Conservation (phyloP, 2,329 filamentous ascomycete genomes). For the Exophiala alcalophila region DNA sequence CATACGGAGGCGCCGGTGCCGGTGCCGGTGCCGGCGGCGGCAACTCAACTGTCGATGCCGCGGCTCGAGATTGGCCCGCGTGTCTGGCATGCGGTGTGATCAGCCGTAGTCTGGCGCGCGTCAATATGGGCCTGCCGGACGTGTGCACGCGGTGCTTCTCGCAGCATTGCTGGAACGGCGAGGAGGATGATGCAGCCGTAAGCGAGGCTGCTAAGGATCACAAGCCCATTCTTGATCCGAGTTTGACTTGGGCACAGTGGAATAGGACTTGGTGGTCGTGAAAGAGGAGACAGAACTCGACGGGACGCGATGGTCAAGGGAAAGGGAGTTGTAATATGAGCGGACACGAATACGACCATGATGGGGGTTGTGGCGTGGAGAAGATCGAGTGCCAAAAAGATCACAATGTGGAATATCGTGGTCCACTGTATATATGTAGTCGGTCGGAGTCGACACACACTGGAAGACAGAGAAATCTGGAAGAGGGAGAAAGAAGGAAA, state of each 20-base stretch:
- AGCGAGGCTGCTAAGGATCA: neutral
- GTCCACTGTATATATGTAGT: too few relatives aligned
- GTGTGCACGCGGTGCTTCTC: slow-evolving; percentile 73
- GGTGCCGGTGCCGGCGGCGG: neutral
- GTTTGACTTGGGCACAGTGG: slow-evolving; percentile 5
- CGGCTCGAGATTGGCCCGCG: slow-evolving; percentile 62
- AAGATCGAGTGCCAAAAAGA: too few relatives aligned
- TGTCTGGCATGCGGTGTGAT: slow-evolving; percentile 88
- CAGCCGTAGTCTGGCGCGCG: slow-evolving; percentile 69
- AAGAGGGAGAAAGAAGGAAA: too few relatives aligned
- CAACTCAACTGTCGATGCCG: neutral
- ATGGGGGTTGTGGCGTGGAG: too few relatives aligned
- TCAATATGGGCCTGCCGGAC: slow-evolving; percentile 64
- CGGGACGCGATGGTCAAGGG: too few relatives aligned
- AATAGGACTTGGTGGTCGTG: slow-evolving; percentile 11
- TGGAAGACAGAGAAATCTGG: too few relatives aligned
- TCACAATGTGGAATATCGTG: too few relatives aligned
- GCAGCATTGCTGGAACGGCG: slow-evolving; percentile 89
- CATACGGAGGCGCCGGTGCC: slow-evolving; percentile 70
- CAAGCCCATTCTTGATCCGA: slow-evolving; percentile 1
- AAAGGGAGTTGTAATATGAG: too few relatives aligned
- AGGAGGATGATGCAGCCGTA: slow-evolving; percentile 30
- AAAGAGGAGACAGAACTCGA: too few relatives aligned
- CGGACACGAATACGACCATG: too few relatives aligned
- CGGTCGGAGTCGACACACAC: too few relatives aligned